Conservation (phyloP, 78 protist genomes). For the Anaeramoeba flamelloides region DNA sequence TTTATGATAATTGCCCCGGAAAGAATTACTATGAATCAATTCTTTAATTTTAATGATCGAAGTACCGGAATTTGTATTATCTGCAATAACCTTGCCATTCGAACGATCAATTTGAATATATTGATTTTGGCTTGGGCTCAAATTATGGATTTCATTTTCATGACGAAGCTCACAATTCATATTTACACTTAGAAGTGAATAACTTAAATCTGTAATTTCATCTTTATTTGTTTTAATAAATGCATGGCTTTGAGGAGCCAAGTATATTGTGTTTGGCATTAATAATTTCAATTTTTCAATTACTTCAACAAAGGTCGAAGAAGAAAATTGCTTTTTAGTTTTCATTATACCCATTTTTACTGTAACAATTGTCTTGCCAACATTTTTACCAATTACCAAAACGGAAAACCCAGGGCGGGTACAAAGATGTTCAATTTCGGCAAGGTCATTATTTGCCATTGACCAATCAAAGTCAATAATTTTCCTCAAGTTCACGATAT, state of each 20-base stretch:
- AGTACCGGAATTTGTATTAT: neutral
- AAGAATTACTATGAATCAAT: no score
- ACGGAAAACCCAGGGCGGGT: neutral
- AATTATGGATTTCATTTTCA: neutral
- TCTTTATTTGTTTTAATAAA: neutral
- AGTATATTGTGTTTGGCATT: neutral
- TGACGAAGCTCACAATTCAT: no score
- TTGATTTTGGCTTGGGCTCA: no score
- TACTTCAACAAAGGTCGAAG: neutral
- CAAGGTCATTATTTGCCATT: neutral
- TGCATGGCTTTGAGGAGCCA: neutral
- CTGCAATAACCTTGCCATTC: neutral
- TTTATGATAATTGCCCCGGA: neutral
- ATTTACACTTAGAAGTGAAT: neutral
- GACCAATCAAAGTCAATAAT: neutral
- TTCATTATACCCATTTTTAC: neutral
- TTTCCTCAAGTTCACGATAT: neutral
- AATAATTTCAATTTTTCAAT: neutral
- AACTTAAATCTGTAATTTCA: neutral
- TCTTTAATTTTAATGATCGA: neutral
- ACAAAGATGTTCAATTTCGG: neutral
- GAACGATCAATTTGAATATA: neutral
- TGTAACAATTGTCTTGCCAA: neutral
- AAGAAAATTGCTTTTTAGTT: neutral
- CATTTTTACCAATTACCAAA: neutral